These are phyloP conservation scores for Somion occarium DNA, from an alignment of 1,284 basidiomycete genomes.

Conservation along the genomic window DNA sequence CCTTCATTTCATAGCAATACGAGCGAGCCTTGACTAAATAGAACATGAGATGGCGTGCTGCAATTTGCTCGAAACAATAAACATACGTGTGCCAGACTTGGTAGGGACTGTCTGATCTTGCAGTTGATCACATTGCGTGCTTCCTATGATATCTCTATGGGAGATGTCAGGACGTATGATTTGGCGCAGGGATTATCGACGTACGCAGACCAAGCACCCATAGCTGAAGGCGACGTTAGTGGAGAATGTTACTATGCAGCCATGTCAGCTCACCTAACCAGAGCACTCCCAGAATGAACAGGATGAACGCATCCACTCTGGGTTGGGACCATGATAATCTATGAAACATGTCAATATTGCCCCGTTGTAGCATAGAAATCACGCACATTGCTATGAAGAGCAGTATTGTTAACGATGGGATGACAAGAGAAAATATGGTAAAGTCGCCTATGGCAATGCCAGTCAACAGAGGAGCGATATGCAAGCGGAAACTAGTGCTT, in stretches of 20 bases:
- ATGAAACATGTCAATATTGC: slow-evolving; percentile 1
- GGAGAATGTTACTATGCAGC: background rate
- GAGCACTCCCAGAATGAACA: slow-evolving; percentile 53
- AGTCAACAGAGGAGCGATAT: slow-evolving; percentile 2
- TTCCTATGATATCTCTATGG: slow-evolving; percentile 63
- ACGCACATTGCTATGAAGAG: slow-evolving; percentile 33
- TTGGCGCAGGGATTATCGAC: slow-evolving; percentile 18
- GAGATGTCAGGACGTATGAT: background rate
- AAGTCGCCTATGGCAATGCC: slow-evolving; percentile 50
- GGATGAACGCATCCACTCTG: slow-evolving; percentile 47
- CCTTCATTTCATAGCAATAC: slow-evolving; percentile 76
- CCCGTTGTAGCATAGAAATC: background rate
- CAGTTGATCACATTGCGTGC: slow-evolving; percentile 56
- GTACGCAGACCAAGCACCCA: slow-evolving; percentile 72
- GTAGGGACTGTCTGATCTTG: slow-evolving; percentile 42
- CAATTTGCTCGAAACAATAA: background rate
- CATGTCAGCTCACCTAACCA: slow-evolving; percentile 55
- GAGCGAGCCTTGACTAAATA: slow-evolving; percentile 45
- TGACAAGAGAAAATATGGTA: slow-evolving; percentile 60
- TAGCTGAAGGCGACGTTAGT: slow-evolving; percentile 36
- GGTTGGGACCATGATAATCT: slow-evolving; percentile 70
- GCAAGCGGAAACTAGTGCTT: slow-evolving; percentile 20
- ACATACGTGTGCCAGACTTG: slow-evolving; percentile 52
- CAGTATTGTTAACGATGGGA: slow-evolving; percentile 60
- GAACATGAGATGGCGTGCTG: slow-evolving; percentile 3